Base-by-base conservation (phyloP, 768 basidiomycete species). In the Pleurotus sapidus region DNA sequence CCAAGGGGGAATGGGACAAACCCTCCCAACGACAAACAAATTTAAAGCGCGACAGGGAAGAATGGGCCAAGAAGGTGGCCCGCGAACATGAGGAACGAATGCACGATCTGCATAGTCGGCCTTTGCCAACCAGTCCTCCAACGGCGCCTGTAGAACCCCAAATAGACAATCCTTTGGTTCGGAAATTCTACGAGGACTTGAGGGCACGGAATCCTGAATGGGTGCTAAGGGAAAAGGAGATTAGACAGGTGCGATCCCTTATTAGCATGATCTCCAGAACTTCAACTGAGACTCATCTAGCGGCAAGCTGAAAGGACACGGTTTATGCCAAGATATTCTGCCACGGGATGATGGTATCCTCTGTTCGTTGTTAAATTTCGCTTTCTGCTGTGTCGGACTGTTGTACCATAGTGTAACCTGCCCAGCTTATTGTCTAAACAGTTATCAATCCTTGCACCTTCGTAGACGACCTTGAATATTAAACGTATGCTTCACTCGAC, bases 181-280 rank as follows among this genome's bases (percentile, higher is more conserved):
- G 80, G 40, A 78, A 82, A 42, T 76, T 87, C 64, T 72, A 87
- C 47, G 74, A 79, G 40, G 81, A 82, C 40, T 74, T 88, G 57
- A 73, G 81, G 56, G 72, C 77, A 40, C 67, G 73, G 55, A 84
- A 81, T 62, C 87, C 87, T 38, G 87, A 87, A 58, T 86, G 86
- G 81, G 78, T 82, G 59, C 74, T 74, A 18, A 77, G 87, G 54
- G 76, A 76, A 65, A 75, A 76, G 63, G 78, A 77, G 55, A 76
- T 76, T 3, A 71, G 81, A 60, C 72, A 78, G 73, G 87, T 85
- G 59, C 58, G 74, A 63, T 40, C 1, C 42, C 15, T 43, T 23
- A 18, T 25, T n/a, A 2, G 20, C 17, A 14, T 45, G 6, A 34
- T 18, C 14, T 27, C 0, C 20, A 17, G 38, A n/a, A 14, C 15